A percentile compares a stretch with the other conserved stretches of the same genome.
These are phyloP conservation scores for Monosporozyma servazzii DNA, from an alignment of 805 yeast species.

Conservation along the genomic window DNA sequence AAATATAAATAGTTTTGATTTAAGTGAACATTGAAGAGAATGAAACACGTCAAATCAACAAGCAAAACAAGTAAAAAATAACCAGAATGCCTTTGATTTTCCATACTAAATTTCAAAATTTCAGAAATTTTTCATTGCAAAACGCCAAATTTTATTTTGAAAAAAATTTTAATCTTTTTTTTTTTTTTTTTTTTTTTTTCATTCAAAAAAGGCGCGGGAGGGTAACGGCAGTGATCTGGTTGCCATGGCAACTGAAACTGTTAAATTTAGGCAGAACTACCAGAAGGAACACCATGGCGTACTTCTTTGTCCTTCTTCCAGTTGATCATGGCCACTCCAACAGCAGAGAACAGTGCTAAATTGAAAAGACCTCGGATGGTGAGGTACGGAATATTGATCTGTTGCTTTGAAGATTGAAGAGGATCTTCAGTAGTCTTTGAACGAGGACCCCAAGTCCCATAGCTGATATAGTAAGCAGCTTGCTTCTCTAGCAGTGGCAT, in stretches of 20 bases:
- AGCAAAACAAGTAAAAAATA: background rate
- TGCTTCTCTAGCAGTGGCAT: slow-evolving; percentile 24
- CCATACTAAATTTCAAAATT: background rate
- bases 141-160: background rate
- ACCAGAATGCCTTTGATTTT: background rate
- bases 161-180: too few relatives aligned
- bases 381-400: slow-evolving; percentile 6
- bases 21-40: background rate
- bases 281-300: background rate
- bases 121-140: background rate
- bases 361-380: slow-evolving; percentile 19
- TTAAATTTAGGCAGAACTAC: too few relatives aligned
- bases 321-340: slow-evolving; percentile 9
- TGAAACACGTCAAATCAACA: background rate
- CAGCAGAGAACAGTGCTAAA: slow-evolving; percentile 13
- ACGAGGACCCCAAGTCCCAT: slow-evolving; percentile 34
- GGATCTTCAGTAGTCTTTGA: slow-evolving; percentile 1
- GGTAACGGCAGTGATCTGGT: background rate
- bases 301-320: slow-evolving; percentile 4
- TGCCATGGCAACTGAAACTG: background rate
- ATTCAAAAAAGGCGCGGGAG: background rate
- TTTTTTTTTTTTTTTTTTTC: too few relatives aligned
- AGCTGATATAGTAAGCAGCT: slow-evolving; percentile 30
- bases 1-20: too few relatives aligned
- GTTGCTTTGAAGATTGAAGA: background rate